Percentiles rank a stretch among this genome's conserved stretches.
phyloP scores from a whole-genome alignment of 2,329 filamentous ascomycete genomes.

The Paecilomyces dactylethromorphus region DNA sequence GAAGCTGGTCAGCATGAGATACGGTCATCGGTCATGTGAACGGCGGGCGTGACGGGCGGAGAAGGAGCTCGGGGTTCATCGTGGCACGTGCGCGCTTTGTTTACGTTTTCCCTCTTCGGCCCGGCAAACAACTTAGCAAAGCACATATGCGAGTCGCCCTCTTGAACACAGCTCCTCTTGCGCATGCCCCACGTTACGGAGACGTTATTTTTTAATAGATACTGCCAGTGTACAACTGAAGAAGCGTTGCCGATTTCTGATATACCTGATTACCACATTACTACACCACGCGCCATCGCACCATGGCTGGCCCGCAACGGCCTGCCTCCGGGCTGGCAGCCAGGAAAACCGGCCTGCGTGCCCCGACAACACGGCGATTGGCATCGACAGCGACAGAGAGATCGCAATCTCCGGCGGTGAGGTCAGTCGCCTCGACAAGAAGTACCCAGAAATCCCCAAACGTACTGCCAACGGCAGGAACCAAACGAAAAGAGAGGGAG shows the following conservation, averaged over 20 bases:
- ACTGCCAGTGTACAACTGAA: not conserved
- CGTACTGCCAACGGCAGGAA: conserved; percentile 48
- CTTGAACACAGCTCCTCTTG: conserved; percentile 4
- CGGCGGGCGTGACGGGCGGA: conserved; percentile 12
- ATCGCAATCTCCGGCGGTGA: conserved; percentile 63
- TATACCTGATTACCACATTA: not conserved
- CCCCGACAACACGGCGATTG: conserved; percentile 43
- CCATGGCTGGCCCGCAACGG: conserved; percentile 51
- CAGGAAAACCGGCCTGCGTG: conserved; percentile 46
- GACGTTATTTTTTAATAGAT: not conserved
- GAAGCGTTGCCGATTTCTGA: not conserved
- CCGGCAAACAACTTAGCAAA: conserved; percentile 8
- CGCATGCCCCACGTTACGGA: not conserved
- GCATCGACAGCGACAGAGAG: conserved; percentile 48
- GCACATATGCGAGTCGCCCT: not conserved
- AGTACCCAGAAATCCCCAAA: conserved; percentile 36
- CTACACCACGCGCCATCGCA: conserved; percentile 2
- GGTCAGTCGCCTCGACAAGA: conserved; percentile 44
- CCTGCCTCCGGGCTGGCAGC: conserved; percentile 41
- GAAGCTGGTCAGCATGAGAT: not conserved
- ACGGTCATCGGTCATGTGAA: conserved; percentile 19
- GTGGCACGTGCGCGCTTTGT: conserved; percentile 19
- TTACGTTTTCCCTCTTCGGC: conserved; percentile 23
- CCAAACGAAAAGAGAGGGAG: conserved; percentile 82
- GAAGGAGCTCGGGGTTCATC: conserved; percentile 3